Percentiles rank a stretch among this genome's conserved stretches.
Conservation (phyloP, 2,329 filamentous ascomycete species). For the Trichoderma simmonsii region DNA sequence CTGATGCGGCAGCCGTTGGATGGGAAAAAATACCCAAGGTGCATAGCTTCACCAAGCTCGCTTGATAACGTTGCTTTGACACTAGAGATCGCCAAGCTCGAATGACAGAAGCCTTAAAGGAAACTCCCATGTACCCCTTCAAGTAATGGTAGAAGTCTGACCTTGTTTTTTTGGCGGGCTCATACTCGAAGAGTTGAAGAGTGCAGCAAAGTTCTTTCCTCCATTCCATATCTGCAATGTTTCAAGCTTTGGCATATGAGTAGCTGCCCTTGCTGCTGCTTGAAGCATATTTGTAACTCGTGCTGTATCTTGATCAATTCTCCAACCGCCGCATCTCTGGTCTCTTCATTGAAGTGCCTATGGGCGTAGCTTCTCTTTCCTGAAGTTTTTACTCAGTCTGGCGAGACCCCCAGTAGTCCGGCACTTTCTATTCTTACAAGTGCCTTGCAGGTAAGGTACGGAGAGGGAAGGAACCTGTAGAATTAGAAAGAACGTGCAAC, state of each 20-base stretch:
- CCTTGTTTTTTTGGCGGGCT: neutral
- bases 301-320: slow-evolving; percentile 4
- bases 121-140: slow-evolving; percentile 19
- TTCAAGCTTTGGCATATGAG: slow-evolving; percentile 30
- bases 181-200: slow-evolving; percentile 28
- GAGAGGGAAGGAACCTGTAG: too few relatives aligned
- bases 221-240: slow-evolving; percentile 36
- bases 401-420: too few relatives aligned
- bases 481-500: too few relatives aligned
- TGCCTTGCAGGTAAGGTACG: too few relatives aligned
- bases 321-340: too few relatives aligned
- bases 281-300: slow-evolving; percentile 27
- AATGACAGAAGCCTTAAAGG: slow-evolving; percentile 9
- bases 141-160: slow-evolving; percentile 20
- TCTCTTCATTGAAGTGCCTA: too few relatives aligned
- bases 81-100: slow-evolving; percentile 24
- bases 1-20: too few relatives aligned
- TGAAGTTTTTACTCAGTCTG: too few relatives aligned
- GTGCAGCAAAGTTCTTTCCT: slow-evolving; percentile 22
- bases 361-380: too few relatives aligned
- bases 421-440: too few relatives aligned
- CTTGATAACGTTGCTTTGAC: neutral
- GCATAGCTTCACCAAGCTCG: too few relatives aligned
- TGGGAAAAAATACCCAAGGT: too few relatives aligned
- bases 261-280: slow-evolving; percentile 25